A percentile compares a stretch with the other conserved stretches of the same genome.
Evolutionary conservation across 305 asterid species (phyloP).

Genomic region (Fraxinus floribunda): DNA sequence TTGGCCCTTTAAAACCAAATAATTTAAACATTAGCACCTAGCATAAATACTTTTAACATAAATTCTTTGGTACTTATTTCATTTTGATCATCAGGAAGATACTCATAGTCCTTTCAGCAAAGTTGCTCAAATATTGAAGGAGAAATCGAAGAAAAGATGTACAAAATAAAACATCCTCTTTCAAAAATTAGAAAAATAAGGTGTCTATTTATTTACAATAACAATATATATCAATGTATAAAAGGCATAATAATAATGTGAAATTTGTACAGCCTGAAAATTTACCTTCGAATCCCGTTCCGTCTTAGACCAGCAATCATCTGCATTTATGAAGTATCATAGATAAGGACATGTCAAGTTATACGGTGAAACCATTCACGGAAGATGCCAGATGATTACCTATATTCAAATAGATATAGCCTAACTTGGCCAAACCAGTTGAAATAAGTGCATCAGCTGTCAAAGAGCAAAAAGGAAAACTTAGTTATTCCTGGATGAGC

Average conservation of each 20-base stretch:
- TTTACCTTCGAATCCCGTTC: constrained; percentile 59
- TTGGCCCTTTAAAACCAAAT: constrained; percentile 58
- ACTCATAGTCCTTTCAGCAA: neutral
- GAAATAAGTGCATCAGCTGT: constrained; percentile 92
- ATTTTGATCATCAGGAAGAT: neutral
- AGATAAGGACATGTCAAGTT: constrained; percentile 4
- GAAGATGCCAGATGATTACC: constrained; percentile 45
- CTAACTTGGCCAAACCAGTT: constrained; percentile 86
- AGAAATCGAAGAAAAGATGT: neutral
- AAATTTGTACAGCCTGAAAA: constrained; percentile 18
- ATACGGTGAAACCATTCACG: constrained; percentile 8
- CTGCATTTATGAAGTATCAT: constrained; percentile 43
- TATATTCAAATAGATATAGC: constrained; percentile 74
- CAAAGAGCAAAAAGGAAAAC: constrained; percentile 19
- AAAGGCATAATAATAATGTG: neutral
- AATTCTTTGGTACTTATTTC: neutral
- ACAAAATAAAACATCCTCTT: neutral
- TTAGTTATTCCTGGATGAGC: neutral
- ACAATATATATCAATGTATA: neutral
- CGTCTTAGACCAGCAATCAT: constrained; percentile 88
- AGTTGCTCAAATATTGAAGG: neutral
- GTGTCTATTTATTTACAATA: neutral
- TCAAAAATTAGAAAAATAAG: neutral
- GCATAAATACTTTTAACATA: neutral
- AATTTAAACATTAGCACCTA: neutral